Percentiles rank a stretch among this genome's conserved stretches.
Evolutionary conservation across 495 filamentous ascomycete genomes (phyloP).

Genomic region (Aspergillus bridgeri): DNA sequence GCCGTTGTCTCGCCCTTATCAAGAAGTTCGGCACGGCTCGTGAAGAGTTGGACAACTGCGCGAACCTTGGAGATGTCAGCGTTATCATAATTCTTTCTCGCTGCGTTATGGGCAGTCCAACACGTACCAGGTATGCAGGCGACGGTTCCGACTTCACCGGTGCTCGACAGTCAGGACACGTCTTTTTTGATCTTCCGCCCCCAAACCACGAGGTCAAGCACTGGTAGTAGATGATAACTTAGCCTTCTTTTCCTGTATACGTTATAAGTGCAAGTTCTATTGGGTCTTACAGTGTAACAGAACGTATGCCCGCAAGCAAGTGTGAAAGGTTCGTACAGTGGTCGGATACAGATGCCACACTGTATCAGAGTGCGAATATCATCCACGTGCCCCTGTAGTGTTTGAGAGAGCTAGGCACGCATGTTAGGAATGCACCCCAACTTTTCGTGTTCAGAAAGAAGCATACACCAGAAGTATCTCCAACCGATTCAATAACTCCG

Average conservation of each 20-base stretch:
- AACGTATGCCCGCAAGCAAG: slow-evolving; percentile 72
- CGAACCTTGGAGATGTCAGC: slow-evolving; percentile 49
- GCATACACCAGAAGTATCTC: slow-evolving; percentile 36
- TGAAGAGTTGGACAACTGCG: slow-evolving; percentile 64
- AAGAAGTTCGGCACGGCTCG: slow-evolving; percentile 59
- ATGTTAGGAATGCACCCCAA: slow-evolving; percentile 12
- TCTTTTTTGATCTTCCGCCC: slow-evolving; percentile 57
- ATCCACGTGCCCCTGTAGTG: slow-evolving; percentile 49
- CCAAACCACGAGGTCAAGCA: slow-evolving; percentile 67
- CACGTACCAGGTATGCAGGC: slow-evolving; percentile 65
- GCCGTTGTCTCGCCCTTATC: slow-evolving; percentile 59
- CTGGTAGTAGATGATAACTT: slow-evolving; percentile 25
- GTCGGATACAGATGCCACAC: slow-evolving; percentile 66
- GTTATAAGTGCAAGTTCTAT: not conserved
- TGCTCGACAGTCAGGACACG: slow-evolving; percentile 68
- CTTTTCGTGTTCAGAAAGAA: not conserved
- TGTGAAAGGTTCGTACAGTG: slow-evolving; percentile 70
- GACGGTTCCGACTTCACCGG: slow-evolving; percentile 57
- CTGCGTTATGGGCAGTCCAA: not conserved
- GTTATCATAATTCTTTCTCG: slow-evolving; percentile 6
- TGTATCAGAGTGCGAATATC: slow-evolving; percentile 50
- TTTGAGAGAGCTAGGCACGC: slow-evolving; percentile 38
- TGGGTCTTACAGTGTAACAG: slow-evolving; percentile 59
- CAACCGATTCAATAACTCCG: slow-evolving; percentile 11
- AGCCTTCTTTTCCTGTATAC: not conserved